Base-by-base conservation (phyloP, 176 grass and related monocot species). In the Oryza glumipatula region DNA sequence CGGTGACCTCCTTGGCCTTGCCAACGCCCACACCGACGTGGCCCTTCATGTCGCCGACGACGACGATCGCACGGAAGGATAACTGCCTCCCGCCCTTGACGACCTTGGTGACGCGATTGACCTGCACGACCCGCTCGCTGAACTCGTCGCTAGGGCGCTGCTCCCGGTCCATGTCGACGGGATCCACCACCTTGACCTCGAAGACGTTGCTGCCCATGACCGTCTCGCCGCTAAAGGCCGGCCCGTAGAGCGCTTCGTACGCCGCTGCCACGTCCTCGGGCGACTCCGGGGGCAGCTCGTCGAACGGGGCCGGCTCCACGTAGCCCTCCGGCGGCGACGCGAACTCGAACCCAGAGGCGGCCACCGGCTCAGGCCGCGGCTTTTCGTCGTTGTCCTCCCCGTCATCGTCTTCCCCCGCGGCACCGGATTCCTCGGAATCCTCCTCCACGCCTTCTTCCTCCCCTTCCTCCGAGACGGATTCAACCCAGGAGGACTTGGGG, bases 71-170 rank as follows among this genome's bases (percentile, higher is more conserved):
- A 60, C 93, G 82, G 76, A 80, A 95, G n/a, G 93, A 92, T 26
- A 98, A 84, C 65, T 95, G 94, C 83, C 92, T 90, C 3, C 96
- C 96, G 61, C 91, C 91, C 80, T 98, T 98, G 80, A 98, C 96
- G 74, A 95, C 91, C 79, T 94, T 94, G 32, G 91, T 94, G 74
- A 95, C 93, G 85, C 91, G 88, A 49, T 83, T 82, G 73, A 98
- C 96, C 89, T 98, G 88, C 19, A 98, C 80, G 44, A 95, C 89
- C 47, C 91, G 84, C 80, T 98, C 96, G 77, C 87, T 92, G 72
- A 98, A 98, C 9, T 92, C 93, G 58, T 98, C 96, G 54, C 47
- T 89, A 69, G 91, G 89, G 51, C 70, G 94, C 72, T 88, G 83
- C 56, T 90, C 85, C 58, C 92, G 90, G 74, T 86, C 83, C 89